Conservation (phyloP, 306 rosid species). For the Dryas drummondii region DNA sequence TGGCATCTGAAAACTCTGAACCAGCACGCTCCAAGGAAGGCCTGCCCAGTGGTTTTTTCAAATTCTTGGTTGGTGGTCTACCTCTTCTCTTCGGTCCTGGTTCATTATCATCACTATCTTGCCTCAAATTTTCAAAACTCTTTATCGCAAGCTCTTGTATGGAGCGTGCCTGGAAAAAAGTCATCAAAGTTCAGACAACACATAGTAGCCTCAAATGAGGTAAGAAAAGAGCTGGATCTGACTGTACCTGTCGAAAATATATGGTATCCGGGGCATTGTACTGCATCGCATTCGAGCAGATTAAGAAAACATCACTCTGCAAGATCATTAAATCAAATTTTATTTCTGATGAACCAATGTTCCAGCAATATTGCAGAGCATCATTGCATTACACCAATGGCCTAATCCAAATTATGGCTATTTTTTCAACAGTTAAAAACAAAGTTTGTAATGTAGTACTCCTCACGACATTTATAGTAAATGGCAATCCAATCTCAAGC, state of each 20-base stretch:
- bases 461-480: not conserved
- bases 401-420: not conserved
- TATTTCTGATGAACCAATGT: slow-evolving; percentile 16
- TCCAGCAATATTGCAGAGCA: not conserved
- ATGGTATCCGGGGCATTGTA: slow-evolving; percentile 70
- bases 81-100: slow-evolving; percentile 65
- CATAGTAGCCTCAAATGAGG: not conserved
- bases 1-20: slow-evolving; percentile 51
- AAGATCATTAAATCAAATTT: slow-evolving; percentile 15
- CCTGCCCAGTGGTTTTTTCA: slow-evolving; percentile 45
- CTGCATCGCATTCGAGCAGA: slow-evolving; percentile 74
- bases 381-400: not conserved
- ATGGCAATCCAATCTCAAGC: slow-evolving; percentile 4
- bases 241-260: slow-evolving; percentile 68
- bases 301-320: slow-evolving; percentile 63
- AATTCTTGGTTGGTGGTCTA: slow-evolving; percentile 65
- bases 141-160: slow-evolving; percentile 66
- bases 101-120: slow-evolving; percentile 63
- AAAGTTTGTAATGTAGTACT: not conserved
- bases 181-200: slow-evolving; percentile 11
- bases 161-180: slow-evolving; percentile 56
- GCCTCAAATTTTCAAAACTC: slow-evolving; percentile 62
- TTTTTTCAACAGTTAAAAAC: not conserved
- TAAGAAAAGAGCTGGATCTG: slow-evolving; percentile 2
- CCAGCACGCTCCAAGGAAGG: slow-evolving; percentile 47